These are phyloP conservation scores for Cutaneotrichosporon arboriforme DNA, from an alignment of 1,284 basidiomycete genomes.

Conservation along the genomic window DNA sequence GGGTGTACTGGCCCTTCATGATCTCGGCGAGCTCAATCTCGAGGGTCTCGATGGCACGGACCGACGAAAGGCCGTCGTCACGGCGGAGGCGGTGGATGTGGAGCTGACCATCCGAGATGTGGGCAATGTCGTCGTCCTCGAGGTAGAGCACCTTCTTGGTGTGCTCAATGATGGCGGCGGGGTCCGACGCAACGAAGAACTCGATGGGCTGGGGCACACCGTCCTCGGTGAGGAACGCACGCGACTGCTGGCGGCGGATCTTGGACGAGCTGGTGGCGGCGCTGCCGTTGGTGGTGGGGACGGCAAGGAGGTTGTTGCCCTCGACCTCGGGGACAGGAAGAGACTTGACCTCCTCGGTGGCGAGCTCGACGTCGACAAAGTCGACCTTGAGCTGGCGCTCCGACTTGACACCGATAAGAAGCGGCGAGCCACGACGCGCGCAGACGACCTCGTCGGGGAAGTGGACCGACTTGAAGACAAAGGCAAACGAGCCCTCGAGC, in stretches of 20 bases:
- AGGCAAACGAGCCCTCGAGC: constrained; percentile 98
- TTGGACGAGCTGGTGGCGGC: constrained; percentile 61
- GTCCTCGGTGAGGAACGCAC: constrained; percentile 97
- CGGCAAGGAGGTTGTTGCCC: constrained; percentile 60
- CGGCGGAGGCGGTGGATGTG: constrained; percentile 98
- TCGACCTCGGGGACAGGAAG: constrained; percentile 19
- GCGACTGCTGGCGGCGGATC: constrained; percentile 89
- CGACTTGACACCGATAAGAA: constrained; percentile 98
- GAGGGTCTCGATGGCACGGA: constrained; percentile 95
- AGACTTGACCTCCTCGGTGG: constrained; percentile 57
- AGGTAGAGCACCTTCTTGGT: constrained; percentile 98
- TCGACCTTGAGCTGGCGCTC: constrained; percentile 99
- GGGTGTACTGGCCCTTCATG: constrained; percentile 99
- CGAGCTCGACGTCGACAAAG: constrained; percentile 97
- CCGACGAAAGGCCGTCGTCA: constrained; percentile 70
- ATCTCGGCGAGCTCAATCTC: constrained; percentile 99
- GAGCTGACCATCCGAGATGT: constrained; percentile 92
- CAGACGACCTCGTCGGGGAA: constrained; percentile 96
- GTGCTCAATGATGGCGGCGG: constrained; percentile 94
- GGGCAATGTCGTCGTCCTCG: constrained; percentile 98
- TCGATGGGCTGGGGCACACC: constrained; percentile 98
- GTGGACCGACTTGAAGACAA: constrained; percentile 97
- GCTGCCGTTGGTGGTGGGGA: constrained; percentile 56
- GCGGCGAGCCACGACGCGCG: constrained; percentile 92
- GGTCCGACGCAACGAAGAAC: constrained; percentile 98